These are phyloP conservation scores for Nitzschia sp. DNA, from an alignment of 108 stramenopile genomes.

Conservation along the genomic window DNA sequence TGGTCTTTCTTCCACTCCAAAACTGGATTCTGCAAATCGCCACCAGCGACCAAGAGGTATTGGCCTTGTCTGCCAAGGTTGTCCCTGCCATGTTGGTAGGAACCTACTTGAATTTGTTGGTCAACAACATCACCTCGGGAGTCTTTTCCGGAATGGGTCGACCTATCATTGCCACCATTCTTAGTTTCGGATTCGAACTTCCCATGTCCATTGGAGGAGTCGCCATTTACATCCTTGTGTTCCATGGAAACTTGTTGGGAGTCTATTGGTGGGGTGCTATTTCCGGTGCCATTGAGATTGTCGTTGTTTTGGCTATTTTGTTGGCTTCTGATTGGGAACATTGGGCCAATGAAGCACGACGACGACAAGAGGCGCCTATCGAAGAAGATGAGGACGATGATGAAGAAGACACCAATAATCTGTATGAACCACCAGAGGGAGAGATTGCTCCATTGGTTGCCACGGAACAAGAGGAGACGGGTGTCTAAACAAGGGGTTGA, in stretches of 20 bases:
- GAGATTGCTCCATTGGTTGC: constrained; percentile 11
- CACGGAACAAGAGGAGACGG: background rate
- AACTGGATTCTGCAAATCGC: constrained; percentile 33
- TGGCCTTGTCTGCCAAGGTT: constrained; percentile 18
- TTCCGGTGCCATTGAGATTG: constrained; percentile 39
- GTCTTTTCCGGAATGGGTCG: constrained; percentile 51
- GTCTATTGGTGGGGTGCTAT: constrained; percentile 49
- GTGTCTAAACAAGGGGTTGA: too few relatives aligned
- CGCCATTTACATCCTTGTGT: constrained; percentile 42
- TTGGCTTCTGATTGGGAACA: constrained; percentile 36
- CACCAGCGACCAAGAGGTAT: constrained; percentile 34
- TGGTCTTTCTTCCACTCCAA: constrained; percentile 40
- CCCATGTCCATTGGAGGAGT: constrained; percentile 52
- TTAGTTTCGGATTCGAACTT: constrained; percentile 51
- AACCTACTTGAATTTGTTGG: constrained; percentile 48
- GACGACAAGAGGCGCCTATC: constrained; percentile 39
- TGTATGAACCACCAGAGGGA: background rate
- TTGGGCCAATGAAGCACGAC: constrained; percentile 38
- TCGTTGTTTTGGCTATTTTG: constrained; percentile 33
- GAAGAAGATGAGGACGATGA: constrained; percentile 5
- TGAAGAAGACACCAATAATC: background rate
- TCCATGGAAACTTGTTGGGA: constrained; percentile 44
- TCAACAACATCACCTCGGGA: constrained; percentile 46
- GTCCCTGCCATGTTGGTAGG: constrained; percentile 50
- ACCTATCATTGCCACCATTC: constrained; percentile 46